A percentile compares a stretch with the other conserved stretches of the same genome.
phyloP scores from a whole-genome alignment of 2,329 filamentous ascomycete genomes.

The Macroventuria anomochaeta region DNA sequence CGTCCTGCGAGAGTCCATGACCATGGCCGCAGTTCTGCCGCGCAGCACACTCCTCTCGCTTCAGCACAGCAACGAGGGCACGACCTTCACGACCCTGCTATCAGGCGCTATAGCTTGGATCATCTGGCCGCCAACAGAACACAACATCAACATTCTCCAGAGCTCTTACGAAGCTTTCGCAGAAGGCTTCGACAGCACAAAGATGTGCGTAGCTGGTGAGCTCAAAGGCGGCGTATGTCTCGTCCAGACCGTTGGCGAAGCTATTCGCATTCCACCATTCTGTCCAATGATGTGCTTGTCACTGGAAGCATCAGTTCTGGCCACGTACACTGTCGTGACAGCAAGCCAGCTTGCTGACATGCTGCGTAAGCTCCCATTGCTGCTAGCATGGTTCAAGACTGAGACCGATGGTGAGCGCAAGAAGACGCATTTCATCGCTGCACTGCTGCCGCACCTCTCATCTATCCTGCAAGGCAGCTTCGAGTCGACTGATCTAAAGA shows the following conservation, averaged over 20 bases:
- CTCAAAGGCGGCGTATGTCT: slow-evolving; percentile 27
- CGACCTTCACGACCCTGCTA: slow-evolving; percentile 22
- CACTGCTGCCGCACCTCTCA: slow-evolving; percentile 9
- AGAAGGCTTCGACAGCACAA: not conserved
- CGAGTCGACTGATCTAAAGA: slow-evolving; percentile 1
- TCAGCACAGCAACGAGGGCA: slow-evolving; percentile 28
- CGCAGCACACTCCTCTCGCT: slow-evolving; percentile 12
- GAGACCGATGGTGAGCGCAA: slow-evolving; percentile 18
- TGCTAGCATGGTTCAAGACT: slow-evolving; percentile 25
- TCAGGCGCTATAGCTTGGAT: slow-evolving; percentile 28
- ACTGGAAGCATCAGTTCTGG: slow-evolving; percentile 16
- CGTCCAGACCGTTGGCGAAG: slow-evolving; percentile 22
- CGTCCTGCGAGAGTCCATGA: slow-evolving; percentile 8
- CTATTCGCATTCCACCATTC: slow-evolving; percentile 26
- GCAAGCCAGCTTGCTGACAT: slow-evolving; percentile 13
- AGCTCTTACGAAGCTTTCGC: slow-evolving; percentile 15
- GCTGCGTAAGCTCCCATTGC: slow-evolving; percentile 17
- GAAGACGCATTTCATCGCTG: slow-evolving; percentile 11
- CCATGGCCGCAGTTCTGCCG: slow-evolving; percentile 14
- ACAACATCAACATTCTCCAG: slow-evolving; percentile 23
- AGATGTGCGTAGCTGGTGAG: not conserved
- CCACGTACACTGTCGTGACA: slow-evolving; percentile 15
- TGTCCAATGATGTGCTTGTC: slow-evolving; percentile 21
- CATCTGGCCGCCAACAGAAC: slow-evolving; percentile 30
- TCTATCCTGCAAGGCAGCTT: slow-evolving; percentile 20